These are phyloP conservation scores for Cucurbitaria berberidis DNA, from an alignment of 2,329 filamentous ascomycete species.

Conservation along the genomic window DNA sequence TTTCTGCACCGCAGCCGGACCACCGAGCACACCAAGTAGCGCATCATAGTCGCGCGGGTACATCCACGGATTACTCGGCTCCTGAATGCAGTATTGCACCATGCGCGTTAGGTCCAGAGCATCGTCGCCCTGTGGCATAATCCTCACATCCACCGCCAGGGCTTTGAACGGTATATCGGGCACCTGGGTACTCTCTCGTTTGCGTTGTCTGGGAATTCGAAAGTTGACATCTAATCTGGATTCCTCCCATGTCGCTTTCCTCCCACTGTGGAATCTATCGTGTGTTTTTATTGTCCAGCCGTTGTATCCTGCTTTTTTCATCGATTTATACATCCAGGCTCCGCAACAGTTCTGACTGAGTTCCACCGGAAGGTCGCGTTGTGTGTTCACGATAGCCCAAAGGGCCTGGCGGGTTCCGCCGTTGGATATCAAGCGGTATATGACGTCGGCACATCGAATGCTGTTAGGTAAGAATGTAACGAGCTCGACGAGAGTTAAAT, in stretches of 20 bases:
- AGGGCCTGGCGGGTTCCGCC: slow-evolving; percentile 13
- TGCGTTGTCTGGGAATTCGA: background rate
- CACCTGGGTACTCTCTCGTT: background rate
- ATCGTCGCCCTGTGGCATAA: slow-evolving; percentile 22
- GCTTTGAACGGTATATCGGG: slow-evolving; percentile 21
- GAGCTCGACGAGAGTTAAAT: slow-evolving; percentile 32
- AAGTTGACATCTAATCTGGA: slow-evolving; percentile 9
- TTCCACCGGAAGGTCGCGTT: slow-evolving; percentile 14
- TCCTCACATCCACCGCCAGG: slow-evolving; percentile 22
- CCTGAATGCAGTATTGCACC: slow-evolving; percentile 23
- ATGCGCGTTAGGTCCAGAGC: slow-evolving; percentile 34
- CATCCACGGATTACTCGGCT: slow-evolving; percentile 20
- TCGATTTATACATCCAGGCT: slow-evolving; percentile 20
- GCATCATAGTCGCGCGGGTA: slow-evolving; percentile 29
- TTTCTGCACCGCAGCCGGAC: slow-evolving; percentile 3
- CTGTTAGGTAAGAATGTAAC: slow-evolving; percentile 30
- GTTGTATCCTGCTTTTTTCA: slow-evolving; percentile 23
- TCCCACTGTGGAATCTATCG: slow-evolving; percentile 6
- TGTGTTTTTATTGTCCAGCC: slow-evolving; percentile 26
- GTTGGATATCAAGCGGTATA: slow-evolving; percentile 34
- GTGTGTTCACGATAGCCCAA: slow-evolving; percentile 22
- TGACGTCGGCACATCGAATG: slow-evolving; percentile 25
- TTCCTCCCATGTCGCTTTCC: slow-evolving; percentile 14
- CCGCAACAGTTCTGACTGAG: slow-evolving; percentile 18
- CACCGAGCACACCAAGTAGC: slow-evolving; percentile 17